Percentiles rank a stretch among this genome's conserved stretches.
Conservation (phyloP, 192 early-diverging fungal species). For the Piromyces finnis region DNA sequence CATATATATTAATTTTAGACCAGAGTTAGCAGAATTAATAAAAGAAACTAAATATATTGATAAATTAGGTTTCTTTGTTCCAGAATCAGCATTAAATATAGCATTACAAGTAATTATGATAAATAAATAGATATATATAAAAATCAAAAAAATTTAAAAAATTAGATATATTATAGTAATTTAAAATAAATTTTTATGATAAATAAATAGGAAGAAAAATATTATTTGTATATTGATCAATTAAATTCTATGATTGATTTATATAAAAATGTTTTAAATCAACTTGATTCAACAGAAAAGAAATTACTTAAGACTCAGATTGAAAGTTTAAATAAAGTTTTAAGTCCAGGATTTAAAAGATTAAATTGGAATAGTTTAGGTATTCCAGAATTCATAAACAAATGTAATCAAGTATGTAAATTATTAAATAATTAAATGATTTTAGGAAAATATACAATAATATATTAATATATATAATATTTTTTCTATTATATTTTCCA, state of each 20-base stretch:
- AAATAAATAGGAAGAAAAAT: constrained; percentile 33
- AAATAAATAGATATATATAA: too few species aligned
- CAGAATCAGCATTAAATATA: constrained; percentile 38
- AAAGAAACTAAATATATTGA: constrained; percentile 48
- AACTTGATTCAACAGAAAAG: constrained; percentile 27
- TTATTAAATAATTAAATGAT: background rate
- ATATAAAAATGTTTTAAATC: constrained; percentile 23
- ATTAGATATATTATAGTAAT: too few species aligned
- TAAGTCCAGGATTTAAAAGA: constrained; percentile 41
- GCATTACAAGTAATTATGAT: constrained; percentile 28
- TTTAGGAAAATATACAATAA: too few species aligned
- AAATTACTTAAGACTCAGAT: constrained; percentile 29
- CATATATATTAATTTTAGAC: constrained; percentile 29
- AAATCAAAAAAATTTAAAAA: too few species aligned
- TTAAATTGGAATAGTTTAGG: constrained; percentile 47
- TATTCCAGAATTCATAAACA: constrained; percentile 36
- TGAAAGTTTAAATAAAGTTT: constrained; percentile 31
- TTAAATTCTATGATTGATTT: constrained; percentile 26
- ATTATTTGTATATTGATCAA: constrained; percentile 32
- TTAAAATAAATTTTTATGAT: too few species aligned
- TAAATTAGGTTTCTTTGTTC: constrained; percentile 30
- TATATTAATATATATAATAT: too few species aligned
- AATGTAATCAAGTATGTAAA: constrained; percentile 21
- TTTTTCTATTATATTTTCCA: too few species aligned
- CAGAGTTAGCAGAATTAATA: constrained; percentile 34